phyloP scores from a whole-genome alignment of 306 rosid genomes.

The Lablab purpureus region DNA sequence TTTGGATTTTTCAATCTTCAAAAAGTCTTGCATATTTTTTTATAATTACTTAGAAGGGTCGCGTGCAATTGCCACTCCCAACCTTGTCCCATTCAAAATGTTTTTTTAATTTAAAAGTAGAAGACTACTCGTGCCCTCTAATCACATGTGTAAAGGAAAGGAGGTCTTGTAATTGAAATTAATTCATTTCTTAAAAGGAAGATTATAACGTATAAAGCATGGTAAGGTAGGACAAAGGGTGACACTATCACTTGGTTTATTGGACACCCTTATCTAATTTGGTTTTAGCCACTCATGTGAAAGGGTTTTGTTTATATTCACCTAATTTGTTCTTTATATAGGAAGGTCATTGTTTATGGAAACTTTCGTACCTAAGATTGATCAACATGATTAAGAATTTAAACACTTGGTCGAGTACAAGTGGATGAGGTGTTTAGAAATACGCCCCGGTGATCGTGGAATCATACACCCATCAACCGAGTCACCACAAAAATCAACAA shows the following conservation, averaged over 20 bases:
- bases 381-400: constrained; percentile 2
- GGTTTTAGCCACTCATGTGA: constrained; percentile 41
- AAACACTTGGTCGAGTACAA: constrained; percentile 14
- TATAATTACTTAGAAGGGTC: constrained; percentile 43
- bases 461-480: constrained; percentile 9
- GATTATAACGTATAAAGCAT: constrained; percentile 46
- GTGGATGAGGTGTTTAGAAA: constrained; percentile 43
- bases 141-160: constrained; percentile 47
- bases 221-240: constrained; percentile 43
- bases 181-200: constrained; percentile 14
- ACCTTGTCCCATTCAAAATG: constrained; percentile 45
- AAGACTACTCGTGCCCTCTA: constrained; percentile 49
- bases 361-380: constrained; percentile 22
- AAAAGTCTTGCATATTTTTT: constrained; percentile 39
- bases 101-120: constrained; percentile 50
- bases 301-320: constrained; percentile 45
- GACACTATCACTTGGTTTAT: constrained; percentile 37
- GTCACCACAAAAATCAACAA: constrained; percentile 4
- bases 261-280: constrained; percentile 48
- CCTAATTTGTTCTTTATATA: constrained; percentile 42
- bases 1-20: constrained; percentile 50
- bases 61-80: constrained; percentile 57
- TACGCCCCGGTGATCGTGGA: constrained; percentile 35
- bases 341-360: constrained; percentile 36
- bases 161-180: constrained; percentile 44